Evolutionary conservation across 306 rosid genomes (phyloP).

Genomic region (Fagus sylvatica): DNA sequence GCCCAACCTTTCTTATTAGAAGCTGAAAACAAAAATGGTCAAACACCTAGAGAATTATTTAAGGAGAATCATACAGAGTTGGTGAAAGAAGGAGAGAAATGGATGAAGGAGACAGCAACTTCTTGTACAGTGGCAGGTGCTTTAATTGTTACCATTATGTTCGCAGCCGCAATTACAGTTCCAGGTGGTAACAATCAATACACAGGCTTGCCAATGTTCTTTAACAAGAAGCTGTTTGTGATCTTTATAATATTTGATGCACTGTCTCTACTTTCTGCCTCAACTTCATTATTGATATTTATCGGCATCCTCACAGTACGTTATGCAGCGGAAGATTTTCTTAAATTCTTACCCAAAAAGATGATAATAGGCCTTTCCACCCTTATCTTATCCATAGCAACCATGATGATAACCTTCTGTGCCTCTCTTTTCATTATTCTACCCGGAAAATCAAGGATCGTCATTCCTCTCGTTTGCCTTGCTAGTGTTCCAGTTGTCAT

Average conservation of each 20-base stretch:
- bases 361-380: neutral
- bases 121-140: neutral
- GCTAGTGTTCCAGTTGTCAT: neutral
- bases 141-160: neutral
- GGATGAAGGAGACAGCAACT: neutral
- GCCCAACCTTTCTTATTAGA: neutral
- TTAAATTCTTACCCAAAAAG: neutral
- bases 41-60: neutral
- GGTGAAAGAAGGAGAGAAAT: neutral
- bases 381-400: neutral
- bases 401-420: neutral
- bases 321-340: neutral
- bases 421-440: neutral
- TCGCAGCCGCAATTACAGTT: neutral
- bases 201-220: neutral
- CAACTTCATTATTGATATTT: neutral
- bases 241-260: neutral
- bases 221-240: neutral
- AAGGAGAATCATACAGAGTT: neutral
- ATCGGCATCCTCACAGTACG: neutral
- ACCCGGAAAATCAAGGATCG: neutral
- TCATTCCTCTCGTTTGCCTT: neutral
- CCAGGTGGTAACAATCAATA: neutral
- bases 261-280: neutral
- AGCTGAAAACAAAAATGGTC: neutral